Conservation (phyloP, 495 filamentous ascomycete genomes). For the Amniculicola lignicola region DNA sequence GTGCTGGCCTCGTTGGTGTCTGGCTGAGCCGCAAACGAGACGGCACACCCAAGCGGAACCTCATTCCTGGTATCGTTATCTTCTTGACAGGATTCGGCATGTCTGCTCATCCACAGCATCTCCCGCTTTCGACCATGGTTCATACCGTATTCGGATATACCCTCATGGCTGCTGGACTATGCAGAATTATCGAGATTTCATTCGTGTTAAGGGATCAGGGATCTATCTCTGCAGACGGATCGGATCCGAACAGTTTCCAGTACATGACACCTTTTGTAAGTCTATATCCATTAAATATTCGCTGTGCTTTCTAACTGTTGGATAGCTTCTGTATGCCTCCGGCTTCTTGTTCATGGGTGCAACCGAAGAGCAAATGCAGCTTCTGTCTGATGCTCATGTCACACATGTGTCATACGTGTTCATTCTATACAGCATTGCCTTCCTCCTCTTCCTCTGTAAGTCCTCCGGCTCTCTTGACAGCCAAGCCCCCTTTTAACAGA, state of each 20-base stretch:
- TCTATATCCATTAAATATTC: constrained; percentile 19
- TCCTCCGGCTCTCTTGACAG: constrained; percentile 18
- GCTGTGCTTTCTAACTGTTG: not conserved
- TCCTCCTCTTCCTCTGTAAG: constrained; percentile 83
- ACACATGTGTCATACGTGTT: constrained; percentile 89
- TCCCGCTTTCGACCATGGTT: constrained; percentile 81
- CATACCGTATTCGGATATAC: constrained; percentile 94
- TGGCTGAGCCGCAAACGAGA: constrained; percentile 83
- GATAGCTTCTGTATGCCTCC: constrained; percentile 81
- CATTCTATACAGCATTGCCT: constrained; percentile 84
- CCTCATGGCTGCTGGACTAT: constrained; percentile 82
- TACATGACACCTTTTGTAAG: constrained; percentile 87
- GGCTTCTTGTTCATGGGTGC: constrained; percentile 98
- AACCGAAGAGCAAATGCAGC: constrained; percentile 88
- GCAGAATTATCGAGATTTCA: constrained; percentile 84
- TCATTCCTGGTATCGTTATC: constrained; percentile 88
- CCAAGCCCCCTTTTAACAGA: not conserved
- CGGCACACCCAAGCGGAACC: constrained; percentile 83
- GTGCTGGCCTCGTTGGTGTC: constrained; percentile 82
- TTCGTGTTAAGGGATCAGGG: constrained; percentile 76
- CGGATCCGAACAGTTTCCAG: constrained; percentile 82
- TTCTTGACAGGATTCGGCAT: constrained; percentile 93
- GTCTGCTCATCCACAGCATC: constrained; percentile 77
- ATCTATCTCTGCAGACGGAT: constrained; percentile 55
- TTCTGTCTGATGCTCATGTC: constrained; percentile 68